Evolutionary conservation across 768 basidiomycete genomes (phyloP).

Genomic region (Agrocybe praecox): DNA sequence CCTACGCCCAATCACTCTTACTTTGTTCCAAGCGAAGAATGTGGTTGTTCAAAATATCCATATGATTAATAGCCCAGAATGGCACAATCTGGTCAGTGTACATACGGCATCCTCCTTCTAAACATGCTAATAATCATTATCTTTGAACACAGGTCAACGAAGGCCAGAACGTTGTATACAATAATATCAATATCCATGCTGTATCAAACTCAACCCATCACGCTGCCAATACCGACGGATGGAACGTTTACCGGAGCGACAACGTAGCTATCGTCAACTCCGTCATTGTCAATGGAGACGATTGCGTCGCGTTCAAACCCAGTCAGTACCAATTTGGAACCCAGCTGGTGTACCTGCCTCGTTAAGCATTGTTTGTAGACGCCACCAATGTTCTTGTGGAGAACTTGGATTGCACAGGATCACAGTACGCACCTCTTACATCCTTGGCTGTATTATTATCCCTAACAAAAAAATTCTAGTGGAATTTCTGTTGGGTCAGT

Average conservation of each 20-base stretch:
- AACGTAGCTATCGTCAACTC: constrained; percentile 50
- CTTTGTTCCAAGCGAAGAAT: constrained; percentile 51
- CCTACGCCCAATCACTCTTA: constrained; percentile 57
- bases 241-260: constrained; percentile 64
- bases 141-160: constrained; percentile 45
- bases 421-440: constrained; percentile 41
- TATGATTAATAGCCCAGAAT: constrained; percentile 54
- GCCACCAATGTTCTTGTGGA: constrained; percentile 59
- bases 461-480: constrained; percentile 24
- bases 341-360: no score
- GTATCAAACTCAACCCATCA: constrained; percentile 43
- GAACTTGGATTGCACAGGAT: constrained; percentile 61
- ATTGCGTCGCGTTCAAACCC: constrained; percentile 63
- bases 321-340: constrained; percentile 28
- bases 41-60: constrained; percentile 48
- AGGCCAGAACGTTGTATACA: constrained; percentile 45
- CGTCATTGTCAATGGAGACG: constrained; percentile 55
- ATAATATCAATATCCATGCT: constrained; percentile 48
- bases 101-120: background rate
- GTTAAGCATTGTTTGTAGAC: constrained; percentile 26
- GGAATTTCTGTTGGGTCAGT: constrained; percentile 56
- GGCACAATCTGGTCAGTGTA: constrained; percentile 47
- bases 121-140: background rate
- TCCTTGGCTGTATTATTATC: background rate
- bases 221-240: constrained; percentile 60